phyloP scores from a whole-genome alignment of 1,284 basidiomycete genomes.

The Uromyces viciae-fabae region DNA sequence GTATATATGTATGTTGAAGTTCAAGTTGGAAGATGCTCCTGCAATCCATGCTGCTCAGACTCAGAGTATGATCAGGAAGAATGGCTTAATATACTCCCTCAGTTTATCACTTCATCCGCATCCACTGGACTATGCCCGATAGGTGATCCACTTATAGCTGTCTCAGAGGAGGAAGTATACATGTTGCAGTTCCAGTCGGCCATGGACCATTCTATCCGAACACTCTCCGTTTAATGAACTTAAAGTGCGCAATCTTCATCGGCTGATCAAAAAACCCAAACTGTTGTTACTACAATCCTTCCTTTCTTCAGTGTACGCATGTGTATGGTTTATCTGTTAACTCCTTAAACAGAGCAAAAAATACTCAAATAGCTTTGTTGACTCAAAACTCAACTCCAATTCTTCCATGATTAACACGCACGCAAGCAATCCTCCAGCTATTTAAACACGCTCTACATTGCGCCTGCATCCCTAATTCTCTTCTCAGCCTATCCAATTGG shows the following conservation, averaged over 20 bases:
- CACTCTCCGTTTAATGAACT: background rate
- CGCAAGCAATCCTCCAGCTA: background rate
- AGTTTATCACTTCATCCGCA: conserved; percentile 11
- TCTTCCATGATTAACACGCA: background rate
- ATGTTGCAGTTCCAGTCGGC: background rate
- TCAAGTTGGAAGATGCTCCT: background rate
- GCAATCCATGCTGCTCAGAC: too few species aligned
- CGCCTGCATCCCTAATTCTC: background rate
- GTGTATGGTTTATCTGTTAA: background rate
- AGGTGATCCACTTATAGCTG: background rate
- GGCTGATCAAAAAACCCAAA: conserved; percentile 15
- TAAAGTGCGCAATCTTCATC: conserved; percentile 6
- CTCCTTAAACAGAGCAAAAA: background rate
- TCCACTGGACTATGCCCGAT: background rate
- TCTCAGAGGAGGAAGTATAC: background rate
- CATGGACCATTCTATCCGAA: background rate
- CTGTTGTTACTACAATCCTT: background rate
- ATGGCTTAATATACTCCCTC: background rate
- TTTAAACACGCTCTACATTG: background rate
- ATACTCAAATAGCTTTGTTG: background rate
- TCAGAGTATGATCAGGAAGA: background rate
- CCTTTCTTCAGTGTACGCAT: background rate
- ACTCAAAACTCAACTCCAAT: background rate
- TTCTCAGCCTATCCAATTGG: conserved; percentile 5
- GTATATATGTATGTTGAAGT: background rate